These are phyloP conservation scores for Trametes polyzona DNA, from an alignment of 1,284 basidiomycete genomes.

Conservation along the genomic window DNA sequence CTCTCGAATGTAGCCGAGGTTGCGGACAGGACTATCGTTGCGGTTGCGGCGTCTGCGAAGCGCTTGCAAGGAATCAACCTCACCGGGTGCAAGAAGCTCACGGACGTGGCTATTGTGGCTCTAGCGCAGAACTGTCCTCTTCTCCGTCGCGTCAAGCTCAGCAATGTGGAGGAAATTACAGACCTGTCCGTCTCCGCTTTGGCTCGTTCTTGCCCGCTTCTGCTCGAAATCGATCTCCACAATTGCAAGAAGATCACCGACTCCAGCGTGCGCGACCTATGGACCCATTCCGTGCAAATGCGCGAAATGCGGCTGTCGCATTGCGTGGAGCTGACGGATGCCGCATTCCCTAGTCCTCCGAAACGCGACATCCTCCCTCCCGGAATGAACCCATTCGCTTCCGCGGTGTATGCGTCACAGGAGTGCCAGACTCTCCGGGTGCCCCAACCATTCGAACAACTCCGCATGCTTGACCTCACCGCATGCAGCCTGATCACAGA, in stretches of 20 bases:
- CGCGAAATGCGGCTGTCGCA: slow-evolving; percentile 90
- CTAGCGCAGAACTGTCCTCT: slow-evolving; percentile 78
- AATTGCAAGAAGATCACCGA: slow-evolving; percentile 84
- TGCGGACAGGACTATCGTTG: slow-evolving; percentile 72
- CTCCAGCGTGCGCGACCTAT: slow-evolving; percentile 80
- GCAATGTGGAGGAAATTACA: slow-evolving; percentile 76
- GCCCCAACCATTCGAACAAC: slow-evolving; percentile 70
- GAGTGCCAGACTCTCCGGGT: slow-evolving; percentile 67
- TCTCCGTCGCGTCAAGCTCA: slow-evolving; percentile 89
- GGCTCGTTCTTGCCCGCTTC: slow-evolving; percentile 81
- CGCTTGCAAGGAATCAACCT: slow-evolving; percentile 94
- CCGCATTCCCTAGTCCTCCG: slow-evolving; percentile 81
- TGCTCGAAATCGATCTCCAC: slow-evolving; percentile 95
- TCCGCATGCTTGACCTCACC: slow-evolving; percentile 91
- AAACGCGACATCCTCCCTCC: slow-evolving; percentile 41
- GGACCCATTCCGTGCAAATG: slow-evolving; percentile 80
- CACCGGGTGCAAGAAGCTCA: slow-evolving; percentile 81
- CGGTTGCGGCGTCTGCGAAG: slow-evolving; percentile 72
- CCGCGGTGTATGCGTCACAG: slow-evolving; percentile 25
- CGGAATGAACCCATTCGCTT: slow-evolving; percentile 53
- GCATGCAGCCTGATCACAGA: slow-evolving; percentile 86
- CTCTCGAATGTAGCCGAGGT: slow-evolving; percentile 76
- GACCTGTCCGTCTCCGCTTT: slow-evolving; percentile 82
- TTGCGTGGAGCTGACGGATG: slow-evolving; percentile 80
- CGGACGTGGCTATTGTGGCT: slow-evolving; percentile 78